Percentiles rank a stretch among this genome's conserved stretches.
phyloP scores from a whole-genome alignment of 169 alveolate genomes.

The Plasmodium relictum region DNA sequence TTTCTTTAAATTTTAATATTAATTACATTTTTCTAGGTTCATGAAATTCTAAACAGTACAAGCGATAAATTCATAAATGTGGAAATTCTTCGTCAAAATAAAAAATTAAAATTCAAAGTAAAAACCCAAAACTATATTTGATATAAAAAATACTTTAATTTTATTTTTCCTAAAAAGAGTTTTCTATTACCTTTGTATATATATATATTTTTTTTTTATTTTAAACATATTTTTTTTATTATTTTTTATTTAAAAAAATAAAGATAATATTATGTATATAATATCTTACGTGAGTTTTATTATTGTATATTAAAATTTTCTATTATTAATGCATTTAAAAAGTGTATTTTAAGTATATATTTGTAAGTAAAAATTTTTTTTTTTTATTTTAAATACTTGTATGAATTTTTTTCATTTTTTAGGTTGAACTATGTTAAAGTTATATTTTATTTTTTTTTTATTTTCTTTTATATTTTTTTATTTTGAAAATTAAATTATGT shows the following conservation, averaged over 20 bases:
- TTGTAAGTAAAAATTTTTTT: no score
- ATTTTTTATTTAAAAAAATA: no score
- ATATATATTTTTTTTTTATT: slow-evolving; percentile 7
- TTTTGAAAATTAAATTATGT: no score
- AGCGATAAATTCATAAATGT: slow-evolving; percentile 16
- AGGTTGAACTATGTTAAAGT: slow-evolving; percentile 14
- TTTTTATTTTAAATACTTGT: not conserved
- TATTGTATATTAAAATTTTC: no score
- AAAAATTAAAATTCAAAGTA: slow-evolving; percentile 46
- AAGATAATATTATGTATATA: no score
- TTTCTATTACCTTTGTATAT: not conserved
- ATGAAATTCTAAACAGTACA: slow-evolving; percentile 67
- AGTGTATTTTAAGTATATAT: no score
- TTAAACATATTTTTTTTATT: no score
- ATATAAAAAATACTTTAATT: not conserved
- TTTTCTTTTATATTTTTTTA: not conserved
- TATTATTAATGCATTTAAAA: no score
- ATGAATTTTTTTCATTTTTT: slow-evolving; percentile 1
- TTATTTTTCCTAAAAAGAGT: no score
- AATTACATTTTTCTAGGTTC: slow-evolving; percentile 34
- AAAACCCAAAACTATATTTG: not conserved
- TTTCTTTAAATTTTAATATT: slow-evolving; percentile 10
- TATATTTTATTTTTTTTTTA: not conserved
- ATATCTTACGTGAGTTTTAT: no score
- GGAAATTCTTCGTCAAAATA: slow-evolving; percentile 41